Evolutionary conservation across 78 protist genomes (phyloP).

Genomic region (Isochrysis galbana): DNA sequence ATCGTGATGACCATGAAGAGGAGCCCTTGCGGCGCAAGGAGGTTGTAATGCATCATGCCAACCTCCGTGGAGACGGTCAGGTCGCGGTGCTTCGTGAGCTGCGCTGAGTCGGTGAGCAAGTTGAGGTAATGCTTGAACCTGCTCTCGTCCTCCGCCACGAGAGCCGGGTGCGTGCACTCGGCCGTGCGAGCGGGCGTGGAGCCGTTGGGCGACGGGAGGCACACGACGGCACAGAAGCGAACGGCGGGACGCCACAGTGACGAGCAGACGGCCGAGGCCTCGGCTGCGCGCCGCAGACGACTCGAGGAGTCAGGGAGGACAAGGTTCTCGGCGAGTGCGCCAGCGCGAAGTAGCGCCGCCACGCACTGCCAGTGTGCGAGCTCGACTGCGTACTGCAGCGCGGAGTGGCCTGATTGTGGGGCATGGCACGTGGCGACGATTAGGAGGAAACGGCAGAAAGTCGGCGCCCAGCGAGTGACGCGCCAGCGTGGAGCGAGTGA

Average conservation of each 20-base stretch:
- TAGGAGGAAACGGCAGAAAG: too few relatives aligned
- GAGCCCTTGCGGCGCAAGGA: not conserved
- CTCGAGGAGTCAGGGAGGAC: not conserved
- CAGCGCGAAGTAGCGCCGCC: not conserved
- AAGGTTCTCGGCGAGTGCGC: not conserved
- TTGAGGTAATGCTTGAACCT: not conserved
- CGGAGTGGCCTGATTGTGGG: not conserved
- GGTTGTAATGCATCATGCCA: not conserved
- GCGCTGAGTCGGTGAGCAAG: not conserved
- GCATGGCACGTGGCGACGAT: too few relatives aligned
- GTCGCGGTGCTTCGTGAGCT: not conserved
- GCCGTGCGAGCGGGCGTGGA: too few relatives aligned
- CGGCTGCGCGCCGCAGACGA: not conserved
- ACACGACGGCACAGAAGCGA: not conserved
- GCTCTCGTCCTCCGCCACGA: not conserved
- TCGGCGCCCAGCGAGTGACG: too few relatives aligned
- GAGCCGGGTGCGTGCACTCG: not conserved
- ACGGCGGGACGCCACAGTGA: not conserved
- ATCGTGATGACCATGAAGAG: not conserved
- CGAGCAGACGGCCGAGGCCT: not conserved
- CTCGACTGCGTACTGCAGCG: not conserved
- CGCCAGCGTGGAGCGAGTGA: too few relatives aligned
- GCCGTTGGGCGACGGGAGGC: not conserved
- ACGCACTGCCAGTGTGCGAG: not conserved
- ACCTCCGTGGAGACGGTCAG: not conserved